Evolutionary conservation across 1,284 basidiomycete species (phyloP), one percentile per base, ranked within the genome.

Genomic region (Naganishia sp.): DNA sequence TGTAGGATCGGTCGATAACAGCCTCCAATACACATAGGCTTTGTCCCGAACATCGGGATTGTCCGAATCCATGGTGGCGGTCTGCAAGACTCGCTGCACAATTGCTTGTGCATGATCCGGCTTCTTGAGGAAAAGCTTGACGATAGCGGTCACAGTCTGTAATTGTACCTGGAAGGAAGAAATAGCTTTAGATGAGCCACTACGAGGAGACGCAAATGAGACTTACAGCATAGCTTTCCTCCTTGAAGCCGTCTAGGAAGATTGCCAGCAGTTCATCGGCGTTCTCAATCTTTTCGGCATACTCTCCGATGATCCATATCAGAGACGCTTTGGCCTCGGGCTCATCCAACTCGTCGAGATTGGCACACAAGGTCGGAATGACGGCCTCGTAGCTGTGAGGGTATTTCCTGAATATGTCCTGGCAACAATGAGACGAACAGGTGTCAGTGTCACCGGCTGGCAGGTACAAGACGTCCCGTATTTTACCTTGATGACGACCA

Each of bases 261-360:
- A 96, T 94, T 70, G 96, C 94, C 73, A 99, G 83, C 55, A 99
- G 84, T 73, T 99, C 94, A 75, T 97, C 94, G 9, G 89, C 90
- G 73, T 98, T 97, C 66, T 97, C 92, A 68, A 99, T 99, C 72
- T 89, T 86, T 76, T 99, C 88, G 6, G 95, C 92, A 75, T 94
- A 99, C 80, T 99, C 93, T 0, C 96, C 96, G 60, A 99, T 84
- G 73, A 99, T 94, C 96, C 96, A 99, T 65, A 99, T 88, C 86
- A 99, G 93, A 1, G 94, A 90, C 0, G 94, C 90, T 73, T 97
- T 97, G 2, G 94, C 89, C 78, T 99, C 95, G 0, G 95, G 90
- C 77, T 98, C 95, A 73, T 99, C 95, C 52, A 99, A 81, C 21
- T 85, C 84, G 74, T 98, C 95, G 42, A 99, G 84, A 77, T 97